Evolutionary conservation across 2,329 filamentous ascomycete genomes (phyloP).

Genomic region (Pseudofabraea citricarpa): DNA sequence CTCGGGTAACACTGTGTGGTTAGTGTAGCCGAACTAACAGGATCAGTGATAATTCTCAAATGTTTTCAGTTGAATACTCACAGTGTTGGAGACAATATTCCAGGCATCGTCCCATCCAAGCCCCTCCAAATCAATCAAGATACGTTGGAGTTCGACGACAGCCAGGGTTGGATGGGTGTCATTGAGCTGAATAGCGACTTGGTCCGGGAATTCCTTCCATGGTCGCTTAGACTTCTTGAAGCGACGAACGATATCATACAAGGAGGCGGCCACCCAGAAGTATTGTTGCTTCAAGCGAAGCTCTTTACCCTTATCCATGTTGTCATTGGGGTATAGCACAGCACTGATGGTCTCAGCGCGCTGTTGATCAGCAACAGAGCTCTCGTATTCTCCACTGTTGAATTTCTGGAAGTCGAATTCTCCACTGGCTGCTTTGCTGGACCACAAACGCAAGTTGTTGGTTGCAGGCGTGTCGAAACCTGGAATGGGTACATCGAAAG

Average conservation of each 20-base stretch:
- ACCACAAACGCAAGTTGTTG: slow-evolving; percentile 97
- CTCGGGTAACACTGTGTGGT: slow-evolving; percentile 96
- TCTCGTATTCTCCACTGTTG: slow-evolving; percentile 94
- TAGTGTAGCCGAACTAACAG: slow-evolving; percentile 81
- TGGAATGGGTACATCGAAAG: slow-evolving; percentile 89
- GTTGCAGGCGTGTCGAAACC: slow-evolving; percentile 86
- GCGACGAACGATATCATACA: slow-evolving; percentile 91
- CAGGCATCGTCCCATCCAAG: slow-evolving; percentile 92
- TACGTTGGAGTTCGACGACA: slow-evolving; percentile 92
- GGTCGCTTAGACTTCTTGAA: slow-evolving; percentile 96
- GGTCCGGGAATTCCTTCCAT: slow-evolving; percentile 89
- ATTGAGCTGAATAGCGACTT: slow-evolving; percentile 96
- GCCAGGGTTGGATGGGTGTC: slow-evolving; percentile 96
- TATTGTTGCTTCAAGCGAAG: slow-evolving; percentile 98
- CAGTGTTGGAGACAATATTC: slow-evolving; percentile 68
- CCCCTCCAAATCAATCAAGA: slow-evolving; percentile 83
- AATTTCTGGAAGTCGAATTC: slow-evolving; percentile 99
- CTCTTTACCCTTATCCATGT: slow-evolving; percentile 93
- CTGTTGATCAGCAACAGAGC: slow-evolving; percentile 96
- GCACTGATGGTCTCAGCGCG: slow-evolving; percentile 98
- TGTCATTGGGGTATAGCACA: slow-evolving; percentile 96
- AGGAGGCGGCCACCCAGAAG: slow-evolving; percentile 97
- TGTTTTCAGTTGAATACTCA: slow-evolving; percentile 33
- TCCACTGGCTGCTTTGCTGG: slow-evolving; percentile 91
- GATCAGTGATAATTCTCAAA: slow-evolving; percentile 1